Conservation (phyloP, 176 grass and related monocot species). For the Microstegium vimineum region DNA sequence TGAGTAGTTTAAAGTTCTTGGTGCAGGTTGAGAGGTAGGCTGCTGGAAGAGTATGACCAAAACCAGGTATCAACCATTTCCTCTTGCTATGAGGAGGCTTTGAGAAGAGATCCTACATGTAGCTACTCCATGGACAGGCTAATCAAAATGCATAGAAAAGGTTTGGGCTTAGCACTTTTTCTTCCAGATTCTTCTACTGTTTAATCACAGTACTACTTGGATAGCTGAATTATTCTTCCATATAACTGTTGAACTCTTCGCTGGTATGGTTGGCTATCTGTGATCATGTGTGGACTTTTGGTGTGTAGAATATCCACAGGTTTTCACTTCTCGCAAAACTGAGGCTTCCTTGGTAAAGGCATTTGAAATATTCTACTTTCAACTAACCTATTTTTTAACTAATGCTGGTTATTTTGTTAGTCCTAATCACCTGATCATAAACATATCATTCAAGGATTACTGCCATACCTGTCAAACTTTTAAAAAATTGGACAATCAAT, state of each 20-base stretch:
- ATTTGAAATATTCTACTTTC: neutral
- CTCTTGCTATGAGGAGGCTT: slow-evolving; percentile 66
- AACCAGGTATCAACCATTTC: slow-evolving; percentile 45
- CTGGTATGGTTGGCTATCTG: neutral
- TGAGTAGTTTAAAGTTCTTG: slow-evolving; percentile 3
- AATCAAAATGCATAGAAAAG: slow-evolving; percentile 67
- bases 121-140: slow-evolving; percentile 56
- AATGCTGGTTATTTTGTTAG: neutral
- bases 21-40: slow-evolving; percentile 58
- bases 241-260: neutral
- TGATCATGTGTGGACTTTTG: neutral
- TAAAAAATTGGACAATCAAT: neutral
- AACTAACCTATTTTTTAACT: neutral
- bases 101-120: slow-evolving; percentile 60
- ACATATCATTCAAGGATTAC: neutral
- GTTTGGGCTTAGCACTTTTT: slow-evolving; percentile 20
- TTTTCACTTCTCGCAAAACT: neutral
- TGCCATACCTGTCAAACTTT: neutral
- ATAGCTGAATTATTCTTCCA: neutral
- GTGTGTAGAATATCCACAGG: neutral
- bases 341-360: neutral
- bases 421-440: neutral
- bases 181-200: slow-evolving; percentile 1
- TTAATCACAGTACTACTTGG: neutral
- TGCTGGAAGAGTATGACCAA: slow-evolving; percentile 58